phyloP scores from a whole-genome alignment of 2,329 filamentous ascomycete genomes.

The Diplodia intermedia region DNA sequence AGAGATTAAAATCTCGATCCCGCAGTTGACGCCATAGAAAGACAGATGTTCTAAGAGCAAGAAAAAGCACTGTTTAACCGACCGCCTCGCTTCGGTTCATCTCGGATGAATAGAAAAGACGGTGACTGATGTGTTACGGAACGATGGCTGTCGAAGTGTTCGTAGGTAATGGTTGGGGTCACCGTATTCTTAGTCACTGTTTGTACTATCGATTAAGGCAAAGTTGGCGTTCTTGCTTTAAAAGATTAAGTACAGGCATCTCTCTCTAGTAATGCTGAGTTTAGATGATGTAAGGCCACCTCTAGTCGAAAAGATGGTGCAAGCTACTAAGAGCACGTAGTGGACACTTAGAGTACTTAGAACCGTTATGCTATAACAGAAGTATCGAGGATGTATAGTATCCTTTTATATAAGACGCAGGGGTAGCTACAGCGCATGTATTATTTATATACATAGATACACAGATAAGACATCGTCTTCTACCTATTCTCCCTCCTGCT shows the following conservation, averaged over 20 bases:
- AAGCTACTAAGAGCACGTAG: neutral
- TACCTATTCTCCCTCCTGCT: neutral
- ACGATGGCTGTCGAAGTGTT: neutral
- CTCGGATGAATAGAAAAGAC: neutral
- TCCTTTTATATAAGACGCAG: neutral
- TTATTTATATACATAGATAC: neutral
- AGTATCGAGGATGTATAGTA: neutral
- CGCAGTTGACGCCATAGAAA: neutral
- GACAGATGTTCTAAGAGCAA: neutral
- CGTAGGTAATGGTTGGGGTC: neutral
- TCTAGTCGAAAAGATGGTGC: neutral
- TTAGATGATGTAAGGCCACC: neutral
- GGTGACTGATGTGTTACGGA: neutral
- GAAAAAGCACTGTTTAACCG: slow-evolving; percentile 1
- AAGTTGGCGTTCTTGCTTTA: neutral
- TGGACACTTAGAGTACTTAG: neutral
- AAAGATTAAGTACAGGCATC: neutral
- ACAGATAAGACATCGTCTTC: neutral
- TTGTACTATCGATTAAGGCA: neutral
- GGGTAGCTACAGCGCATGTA: neutral
- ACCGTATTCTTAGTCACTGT: neutral
- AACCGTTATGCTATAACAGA: neutral
- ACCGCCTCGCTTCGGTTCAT: neutral
- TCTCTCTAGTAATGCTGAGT: neutral
- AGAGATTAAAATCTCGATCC: neutral